These are phyloP conservation scores for Saccharomycopsis crataegensis DNA, from an alignment of 1,139 yeast species.

Conservation along the genomic window DNA sequence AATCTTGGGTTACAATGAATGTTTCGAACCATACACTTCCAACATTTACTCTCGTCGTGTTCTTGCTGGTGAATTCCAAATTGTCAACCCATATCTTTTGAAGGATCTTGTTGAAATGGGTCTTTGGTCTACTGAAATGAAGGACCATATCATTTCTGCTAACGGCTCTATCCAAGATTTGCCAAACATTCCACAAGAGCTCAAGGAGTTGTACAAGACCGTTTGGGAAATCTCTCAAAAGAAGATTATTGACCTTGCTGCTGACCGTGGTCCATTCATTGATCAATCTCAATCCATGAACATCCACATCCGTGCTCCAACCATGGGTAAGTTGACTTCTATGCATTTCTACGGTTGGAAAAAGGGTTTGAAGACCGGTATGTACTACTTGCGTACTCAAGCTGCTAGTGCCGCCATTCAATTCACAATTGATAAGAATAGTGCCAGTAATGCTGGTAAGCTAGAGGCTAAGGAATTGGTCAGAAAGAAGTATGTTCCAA, in stretches of 20 bases:
- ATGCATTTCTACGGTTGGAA: slow-evolving; percentile 99
- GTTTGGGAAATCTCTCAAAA: slow-evolving; percentile 96
- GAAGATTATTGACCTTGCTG: slow-evolving; percentile 87
- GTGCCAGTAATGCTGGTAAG: slow-evolving; percentile 42
- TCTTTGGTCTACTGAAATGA: slow-evolving; percentile 74
- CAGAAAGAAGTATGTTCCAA: slow-evolving; percentile 18
- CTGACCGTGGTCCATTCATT: slow-evolving; percentile 86
- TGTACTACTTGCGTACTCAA: slow-evolving; percentile 93
- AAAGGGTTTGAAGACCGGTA: slow-evolving; percentile 94
- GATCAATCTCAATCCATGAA: slow-evolving; percentile 95
- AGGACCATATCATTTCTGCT: slow-evolving; percentile 67
- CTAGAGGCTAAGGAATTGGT: slow-evolving; percentile 17
- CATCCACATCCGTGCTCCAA: slow-evolving; percentile 76
- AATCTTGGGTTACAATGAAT: slow-evolving; percentile 81
- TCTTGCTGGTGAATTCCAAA: slow-evolving; percentile 81
- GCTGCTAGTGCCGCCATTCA: slow-evolving; percentile 94
- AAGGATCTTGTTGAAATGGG: slow-evolving; percentile 79
- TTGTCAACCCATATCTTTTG: slow-evolving; percentile 76
- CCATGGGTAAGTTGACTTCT: slow-evolving; percentile 89
- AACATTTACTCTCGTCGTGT: slow-evolving; percentile 84
- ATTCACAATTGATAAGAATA: slow-evolving; percentile 69
- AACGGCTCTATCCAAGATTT: slow-evolving; percentile 85
- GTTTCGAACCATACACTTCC: slow-evolving; percentile 88
- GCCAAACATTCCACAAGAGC: slow-evolving; percentile 65
- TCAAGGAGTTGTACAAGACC: slow-evolving; percentile 79